Base-by-base conservation (phyloP, 2,329 filamentous ascomycete genomes). In the Fusarium nelsonii region DNA sequence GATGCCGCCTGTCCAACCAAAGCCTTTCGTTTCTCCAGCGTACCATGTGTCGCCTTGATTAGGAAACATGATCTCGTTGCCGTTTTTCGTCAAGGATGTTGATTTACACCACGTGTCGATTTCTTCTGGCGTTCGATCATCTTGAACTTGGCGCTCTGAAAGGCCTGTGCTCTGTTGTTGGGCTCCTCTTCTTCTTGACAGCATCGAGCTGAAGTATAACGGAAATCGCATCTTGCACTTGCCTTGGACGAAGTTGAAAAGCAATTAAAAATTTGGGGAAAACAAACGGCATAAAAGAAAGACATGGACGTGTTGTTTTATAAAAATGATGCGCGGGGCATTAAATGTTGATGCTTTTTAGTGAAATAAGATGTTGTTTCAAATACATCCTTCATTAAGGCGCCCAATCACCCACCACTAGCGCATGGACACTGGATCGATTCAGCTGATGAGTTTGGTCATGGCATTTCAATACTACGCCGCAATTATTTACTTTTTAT, bases 331-430 rank as follows among this genome's bases (percentile, higher is more conserved):
- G 10, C 11, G 9, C 23, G 33, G 26, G 6, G 55, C 43, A 23
- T 23, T 39, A 33, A 28, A 50, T 28, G 18, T 26, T 23, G 14
- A 52, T 50, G 41, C 57, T 59, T 37, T 59, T 58, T 40, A 58
- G 44, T 46, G 41, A 59, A 59, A 50, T 60, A 41, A 60, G 36
- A 45, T 40, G 34, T 10, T 59, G 54, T 60, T 58, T 59, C 58
- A 39, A 50, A 20, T 43, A 32, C 8, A 34, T 50, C 18, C 36
- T 41, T 18, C 41, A 9, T 34, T 28, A 41, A 33, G 34, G 23
- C 44, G 30, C 2, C 58, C 30, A 60, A 60, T 60, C 54, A 33
- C 30, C 7, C 54, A 33, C 30, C 8, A 16, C 4, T 50, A 41
- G 15, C 18, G 16, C 16, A 39, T 55, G 14, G 20, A 48, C 40